Conservation (phyloP, 257 asterid genomes). For the Solanum ahanhuiri region DNA sequence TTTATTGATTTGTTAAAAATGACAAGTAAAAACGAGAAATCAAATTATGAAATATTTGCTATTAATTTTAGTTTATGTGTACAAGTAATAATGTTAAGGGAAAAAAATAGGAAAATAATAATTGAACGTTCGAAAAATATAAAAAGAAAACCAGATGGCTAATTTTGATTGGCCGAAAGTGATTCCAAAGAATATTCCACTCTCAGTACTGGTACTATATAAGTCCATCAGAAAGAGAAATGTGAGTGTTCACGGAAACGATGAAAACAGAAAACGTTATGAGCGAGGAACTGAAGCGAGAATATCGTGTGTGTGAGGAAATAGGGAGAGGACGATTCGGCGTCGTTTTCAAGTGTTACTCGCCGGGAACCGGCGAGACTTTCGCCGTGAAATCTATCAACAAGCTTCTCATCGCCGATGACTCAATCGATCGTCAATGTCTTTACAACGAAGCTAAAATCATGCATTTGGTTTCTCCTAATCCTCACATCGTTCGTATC, state of each 20-base stretch:
- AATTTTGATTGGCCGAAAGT: background rate
- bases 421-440: constrained; percentile 55
- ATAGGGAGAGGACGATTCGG: constrained; percentile 70
- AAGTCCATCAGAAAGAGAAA: background rate
- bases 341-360: constrained; percentile 51
- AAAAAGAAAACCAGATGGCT: background rate
- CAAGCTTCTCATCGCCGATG: constrained; percentile 38
- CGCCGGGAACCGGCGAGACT: constrained; percentile 26
- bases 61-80: background rate
- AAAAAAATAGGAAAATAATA: background rate
- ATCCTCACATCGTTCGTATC: constrained; percentile 30
- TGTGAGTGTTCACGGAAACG: background rate
- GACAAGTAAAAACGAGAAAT: no score
- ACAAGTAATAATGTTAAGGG: background rate
- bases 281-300: constrained; percentile 42
- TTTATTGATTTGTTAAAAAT: no score
- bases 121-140: no score
- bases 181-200: background rate
- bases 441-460: constrained; percentile 52
- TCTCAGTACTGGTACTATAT: background rate
- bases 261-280: constrained; percentile 10
- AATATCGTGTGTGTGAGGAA: constrained; percentile 47
- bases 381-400: constrained; percentile 67
- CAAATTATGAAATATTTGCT: background rate
- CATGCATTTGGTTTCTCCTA: constrained; percentile 33